Base-by-base conservation (phyloP, 805 yeast genomes). In the Yamadazyma kitorensis region DNA sequence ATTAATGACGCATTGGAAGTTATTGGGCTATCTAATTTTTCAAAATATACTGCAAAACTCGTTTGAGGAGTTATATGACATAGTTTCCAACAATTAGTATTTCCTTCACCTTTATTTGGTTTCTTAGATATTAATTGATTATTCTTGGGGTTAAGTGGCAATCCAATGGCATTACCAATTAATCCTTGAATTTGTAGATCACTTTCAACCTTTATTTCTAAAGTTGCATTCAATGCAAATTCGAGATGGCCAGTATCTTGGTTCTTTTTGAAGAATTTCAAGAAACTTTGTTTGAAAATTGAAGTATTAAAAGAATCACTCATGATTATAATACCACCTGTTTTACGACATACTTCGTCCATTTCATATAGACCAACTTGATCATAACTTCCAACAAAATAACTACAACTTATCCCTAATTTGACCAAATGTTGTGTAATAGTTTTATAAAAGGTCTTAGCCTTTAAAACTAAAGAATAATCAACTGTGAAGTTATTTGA, bases 281-380 rank as follows among this genome's bases (percentile, higher is more conserved):
- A 77, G 61, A 85, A 84, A 11, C 95, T 83, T 64, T 89, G 95
- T 59, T 88, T 87, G 73, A 89, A 89, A 48, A 89, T 88, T 1
- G 96, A 82, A 10, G 97, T 89, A 26, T 94, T 87, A 68, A 91
- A 91, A 8, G 96, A 88, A 67, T 89, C 98, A 3, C 95, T 76
- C 50, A 89, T 76, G 26, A 91, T 78, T 40, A 91, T 64, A 15
- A 83, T 82, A 63, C 98, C 98, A 44, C 97, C 97, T 6, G 96
- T 88, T 48, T 76, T 71, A 60, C 85, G 83, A 39, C 94, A 76
- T 44, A 91, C 67, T 39, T 81, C 71, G 63, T 87, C 84, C 97
- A 89, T 89, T 67, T 89, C 98, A 50, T 80, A 80, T 70, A 89
- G 76, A 56, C 98, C 98, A 39, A 88, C 82, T 71, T 89, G 98